Evolutionary conservation across 371 early-diverging fungal genomes (phyloP).

Genomic region (Rhizopus arrhizus): DNA sequence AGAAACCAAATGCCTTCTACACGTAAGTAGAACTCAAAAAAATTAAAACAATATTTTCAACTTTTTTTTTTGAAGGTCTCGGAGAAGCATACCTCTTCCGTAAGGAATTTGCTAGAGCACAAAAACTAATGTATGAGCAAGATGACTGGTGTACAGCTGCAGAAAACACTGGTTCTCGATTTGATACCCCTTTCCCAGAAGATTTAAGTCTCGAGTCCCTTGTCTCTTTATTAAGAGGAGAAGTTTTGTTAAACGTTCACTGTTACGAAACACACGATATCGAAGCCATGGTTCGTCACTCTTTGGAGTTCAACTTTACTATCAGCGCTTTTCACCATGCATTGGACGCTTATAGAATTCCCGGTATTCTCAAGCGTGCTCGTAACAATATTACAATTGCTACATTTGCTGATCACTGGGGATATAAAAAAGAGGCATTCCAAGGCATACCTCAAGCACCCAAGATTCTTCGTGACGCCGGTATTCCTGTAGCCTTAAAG

Average conservation of each 20-base stretch:
- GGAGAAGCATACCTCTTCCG: constrained; percentile 77
- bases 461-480: constrained; percentile 63
- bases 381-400: constrained; percentile 69
- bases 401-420: constrained; percentile 71
- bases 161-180: constrained; percentile 14
- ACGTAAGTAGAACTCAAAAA: constrained; percentile 13
- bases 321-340: constrained; percentile 84
- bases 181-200: constrained; percentile 65
- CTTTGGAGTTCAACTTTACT: constrained; percentile 75
- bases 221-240: constrained; percentile 70
- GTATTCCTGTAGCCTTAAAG: constrained; percentile 73
- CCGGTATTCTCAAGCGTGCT: constrained; percentile 64
- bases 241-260: constrained; percentile 74
- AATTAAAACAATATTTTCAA: neutral
- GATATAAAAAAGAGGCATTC: constrained; percentile 79
- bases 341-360: constrained; percentile 75
- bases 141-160: constrained; percentile 82
- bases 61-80: constrained; percentile 45
- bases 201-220: constrained; percentile 62
- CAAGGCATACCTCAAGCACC: constrained; percentile 62
- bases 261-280: constrained; percentile 74
- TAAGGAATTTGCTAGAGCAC: constrained; percentile 62
- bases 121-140: constrained; percentile 53
- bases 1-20: constrained; percentile 39
- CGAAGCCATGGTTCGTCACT: constrained; percentile 74